These are phyloP conservation scores for Pogostemon cablin DNA, from an alignment of 257 asterid species.

Conservation along the genomic window DNA sequence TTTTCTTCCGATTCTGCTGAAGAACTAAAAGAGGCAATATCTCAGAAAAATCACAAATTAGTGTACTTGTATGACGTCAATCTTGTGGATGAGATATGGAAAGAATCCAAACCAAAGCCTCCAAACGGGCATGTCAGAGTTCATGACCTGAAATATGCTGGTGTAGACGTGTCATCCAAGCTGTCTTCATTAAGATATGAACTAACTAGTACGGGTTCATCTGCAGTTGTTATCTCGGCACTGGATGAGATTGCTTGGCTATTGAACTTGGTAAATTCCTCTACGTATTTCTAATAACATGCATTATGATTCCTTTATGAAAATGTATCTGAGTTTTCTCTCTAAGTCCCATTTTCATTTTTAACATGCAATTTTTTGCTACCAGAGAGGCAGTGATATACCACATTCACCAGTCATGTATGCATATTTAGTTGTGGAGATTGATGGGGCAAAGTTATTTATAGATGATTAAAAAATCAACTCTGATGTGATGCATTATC, in stretches of 20 bases:
- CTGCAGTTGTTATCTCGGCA: conserved; percentile 88
- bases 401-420: conserved; percentile 95
- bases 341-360: conserved; percentile 22
- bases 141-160: conserved; percentile 88
- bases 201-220: conserved; percentile 68
- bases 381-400: conserved; percentile 87
- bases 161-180: conserved; percentile 80
- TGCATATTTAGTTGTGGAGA: conserved; percentile 87
- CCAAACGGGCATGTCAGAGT: conserved; percentile 68
- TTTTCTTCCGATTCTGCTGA: conserved; percentile 95
- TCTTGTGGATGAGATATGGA: conserved; percentile 97
- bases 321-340: neutral
- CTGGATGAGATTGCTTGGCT: conserved; percentile 99
- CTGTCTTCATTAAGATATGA: conserved; percentile 78
- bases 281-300: neutral
- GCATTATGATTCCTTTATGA: conserved; percentile 11
- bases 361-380: conserved; percentile 6
- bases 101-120: conserved; percentile 76
- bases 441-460: conserved; percentile 78
- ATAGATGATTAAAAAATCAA: conserved; percentile 71
- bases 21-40: conserved; percentile 80
- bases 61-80: conserved; percentile 78
- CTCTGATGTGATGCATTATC: conserved; percentile 71
- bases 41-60: conserved; percentile 73
- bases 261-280: conserved; percentile 80